Evolutionary conservation across 768 basidiomycete genomes (phyloP).

Genomic region (Trametes cubensis): DNA sequence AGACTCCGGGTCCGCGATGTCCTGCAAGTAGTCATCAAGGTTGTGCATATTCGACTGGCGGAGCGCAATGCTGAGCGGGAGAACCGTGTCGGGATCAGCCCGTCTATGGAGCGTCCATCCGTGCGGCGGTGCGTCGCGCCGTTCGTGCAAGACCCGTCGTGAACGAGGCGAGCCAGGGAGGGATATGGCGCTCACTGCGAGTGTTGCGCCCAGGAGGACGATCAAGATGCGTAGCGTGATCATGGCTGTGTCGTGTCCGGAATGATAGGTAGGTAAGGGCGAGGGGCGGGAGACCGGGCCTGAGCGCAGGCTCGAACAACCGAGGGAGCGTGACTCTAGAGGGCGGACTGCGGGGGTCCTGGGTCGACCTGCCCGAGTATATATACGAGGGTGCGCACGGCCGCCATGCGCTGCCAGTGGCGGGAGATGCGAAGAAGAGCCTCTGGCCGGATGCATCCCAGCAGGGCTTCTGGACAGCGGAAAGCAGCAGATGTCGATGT

Average conservation of each 20-base stretch:
- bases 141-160: constrained; percentile 39
- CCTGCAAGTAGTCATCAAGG: constrained; percentile 36
- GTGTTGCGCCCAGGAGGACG: not conserved
- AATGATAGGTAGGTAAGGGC: not conserved
- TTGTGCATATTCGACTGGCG: constrained; percentile 38
- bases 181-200: not conserved
- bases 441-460: no score
- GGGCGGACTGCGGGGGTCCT: no score
- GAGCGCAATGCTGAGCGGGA: constrained; percentile 41
- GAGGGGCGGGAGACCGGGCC: no score
- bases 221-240: not conserved
- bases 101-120: constrained; percentile 45
- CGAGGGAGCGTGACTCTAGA: no score
- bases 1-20: constrained; percentile 42
- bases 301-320: no score
- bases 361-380: no score
- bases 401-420: no score
- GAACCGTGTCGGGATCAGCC: constrained; percentile 33
- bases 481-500: no score
- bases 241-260: not conserved
- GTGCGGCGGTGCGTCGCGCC: constrained; percentile 31
- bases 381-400: no score
- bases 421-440: no score
- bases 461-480: no score
- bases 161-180: constrained; percentile 25